phyloP scores from a whole-genome alignment of 257 asterid species.

The Solanum raphanifolium region DNA sequence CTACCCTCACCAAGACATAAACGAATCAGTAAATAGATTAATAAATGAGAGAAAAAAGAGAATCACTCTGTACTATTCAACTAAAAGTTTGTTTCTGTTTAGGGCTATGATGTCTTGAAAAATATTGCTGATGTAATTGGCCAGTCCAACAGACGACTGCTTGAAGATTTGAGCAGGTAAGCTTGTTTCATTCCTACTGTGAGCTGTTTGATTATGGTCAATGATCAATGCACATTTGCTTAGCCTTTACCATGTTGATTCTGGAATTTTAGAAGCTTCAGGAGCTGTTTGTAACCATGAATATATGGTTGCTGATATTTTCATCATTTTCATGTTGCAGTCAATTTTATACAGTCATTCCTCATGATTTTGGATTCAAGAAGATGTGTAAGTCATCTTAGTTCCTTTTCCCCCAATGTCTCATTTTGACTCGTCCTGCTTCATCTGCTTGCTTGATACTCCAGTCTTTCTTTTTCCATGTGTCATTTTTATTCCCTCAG shows the following conservation, averaged over 20 bases:
- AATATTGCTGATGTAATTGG: slow-evolving; percentile 71
- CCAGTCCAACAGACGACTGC: slow-evolving; percentile 45
- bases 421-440: background rate
- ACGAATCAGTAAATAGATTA: background rate
- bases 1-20: background rate
- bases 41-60: background rate
- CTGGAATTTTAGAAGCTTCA: background rate
- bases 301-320: background rate
- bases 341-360: slow-evolving; percentile 87
- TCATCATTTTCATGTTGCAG: slow-evolving; percentile 31
- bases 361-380: slow-evolving; percentile 86
- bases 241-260: background rate
- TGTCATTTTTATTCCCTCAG: background rate
- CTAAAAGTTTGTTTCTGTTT: slow-evolving; percentile 1
- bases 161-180: slow-evolving; percentile 83
- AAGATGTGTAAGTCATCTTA: slow-evolving; percentile 60
- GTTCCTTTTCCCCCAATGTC: slow-evolving; percentile 1
- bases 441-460: background rate
- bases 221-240: background rate
- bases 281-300: background rate
- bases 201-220: background rate
- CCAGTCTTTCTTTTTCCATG: background rate
- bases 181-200: background rate
- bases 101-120: slow-evolving; percentile 91
- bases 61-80: background rate